Evolutionary conservation across 176 grass and related monocot genomes (phyloP).

Genomic region (Zea mays): Zm-B73-REFERENCE-NAM-5.0 NC_050103.1:90880501-90881000

Average conservation of each 20-base stretch:
- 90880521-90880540: no score
- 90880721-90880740: not conserved
- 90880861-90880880: not conserved
- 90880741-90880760: not conserved
- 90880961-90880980: conserved; percentile 14
- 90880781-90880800: not conserved
- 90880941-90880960: conserved; percentile 41
- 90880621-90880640: no score
- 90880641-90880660: no score
- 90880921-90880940: conserved; percentile 42
- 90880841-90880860: conserved; percentile 29
- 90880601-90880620: no score
- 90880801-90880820: conserved; percentile 11
- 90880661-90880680: no score
- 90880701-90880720: not conserved
- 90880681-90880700: no score
- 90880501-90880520: no score
- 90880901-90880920: conserved; percentile 42
- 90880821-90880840: conserved; percentile 11
- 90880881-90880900: not conserved
- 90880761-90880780: not conserved
- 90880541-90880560: no score
- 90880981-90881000: not conserved
- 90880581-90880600: no score
- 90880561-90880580: no score